Evolutionary conservation across 2,329 filamentous ascomycete genomes (phyloP).

Genomic region (Plenodomus biglobosus): DNA sequence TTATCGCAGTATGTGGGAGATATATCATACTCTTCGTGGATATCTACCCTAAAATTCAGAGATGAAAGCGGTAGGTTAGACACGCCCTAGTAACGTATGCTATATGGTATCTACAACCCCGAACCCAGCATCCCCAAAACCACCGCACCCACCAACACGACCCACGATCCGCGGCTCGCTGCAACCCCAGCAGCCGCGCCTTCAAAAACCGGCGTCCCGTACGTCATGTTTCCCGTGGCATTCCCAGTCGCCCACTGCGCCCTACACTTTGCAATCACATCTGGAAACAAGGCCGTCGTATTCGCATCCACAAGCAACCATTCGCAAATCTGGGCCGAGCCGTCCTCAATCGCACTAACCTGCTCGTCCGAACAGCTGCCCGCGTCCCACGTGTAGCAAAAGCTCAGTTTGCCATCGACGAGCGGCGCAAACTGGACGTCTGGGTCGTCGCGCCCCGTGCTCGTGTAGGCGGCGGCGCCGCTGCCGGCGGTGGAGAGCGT

Average conservation of each 20-base stretch:
- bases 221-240: constrained; percentile 1
- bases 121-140: too few relatives aligned
- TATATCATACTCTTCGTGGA: too few relatives aligned
- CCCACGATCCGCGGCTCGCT: too few relatives aligned
- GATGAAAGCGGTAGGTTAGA: too few relatives aligned
- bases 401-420: constrained; percentile 9
- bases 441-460: constrained; percentile 11
- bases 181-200: constrained; percentile 7
- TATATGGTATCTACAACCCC: too few relatives aligned
- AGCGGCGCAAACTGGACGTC: constrained; percentile 14
- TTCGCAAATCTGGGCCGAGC: constrained; percentile 17
- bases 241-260: constrained; percentile 3
- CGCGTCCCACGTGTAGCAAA: constrained; percentile 20
- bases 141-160: too few relatives aligned
- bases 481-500: constrained; percentile 10
- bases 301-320: constrained; percentile 23
- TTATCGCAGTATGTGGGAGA: too few relatives aligned
- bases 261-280: constrained; percentile 18
- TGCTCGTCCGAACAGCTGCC: constrained; percentile 19
- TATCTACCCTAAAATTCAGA: too few relatives aligned
- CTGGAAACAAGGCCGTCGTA: constrained; percentile 20
- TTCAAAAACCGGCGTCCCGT: constrained; percentile 10
- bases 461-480: constrained; percentile 11
- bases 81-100: too few relatives aligned
- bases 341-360: constrained; percentile 12